Base-by-base conservation (phyloP, 192 early-diverging fungal species). In the Geosiphon pyriformis region DNA sequence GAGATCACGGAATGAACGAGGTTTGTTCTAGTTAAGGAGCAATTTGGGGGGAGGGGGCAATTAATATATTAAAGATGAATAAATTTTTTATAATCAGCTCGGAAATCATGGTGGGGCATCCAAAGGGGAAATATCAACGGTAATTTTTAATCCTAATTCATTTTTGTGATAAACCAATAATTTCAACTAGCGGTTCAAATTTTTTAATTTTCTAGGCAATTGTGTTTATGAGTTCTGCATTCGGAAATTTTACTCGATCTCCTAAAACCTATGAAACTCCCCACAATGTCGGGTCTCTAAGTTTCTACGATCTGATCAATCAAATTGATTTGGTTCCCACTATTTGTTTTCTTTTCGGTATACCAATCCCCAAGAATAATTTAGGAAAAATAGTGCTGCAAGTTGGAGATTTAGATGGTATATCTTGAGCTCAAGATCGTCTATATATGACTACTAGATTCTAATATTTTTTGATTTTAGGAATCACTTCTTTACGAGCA, bases 321-420 rank as follows among this genome's bases (percentile, higher is more conserved):
- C 96, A 99, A 70, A 88, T 96, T 11, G 96, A 99, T 69, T 56
- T 96, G 26, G 93, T 96, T 0, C 85, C 95, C 8, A 96, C 94
- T 0, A 66, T 99, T 15, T 73, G 91, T 12, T 68, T 88, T 31
- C 67, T 91, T 25, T 74, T 99, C 61, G 92, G 92, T 11, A 77
- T 94, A 6, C 93, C 94, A 0, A 92, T 98, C 34, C 96, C 96
- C 22, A 95, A 89, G 72, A 94, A 94, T 69, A 99, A 86, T 68
- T 77, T 99, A 17, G 96, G 96, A 17, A 84, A 82, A 4, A 62
- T 90, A 0, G 89, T 99, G 18, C 85, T 90, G 0, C 90, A 95
- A 61, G n/a, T n/a, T n/a, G n/a, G n/a, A n/a, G n/a, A n/a, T n/a
- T n/a, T n/a, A n/a, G n/a, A n/a, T n/a, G n/a, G n/a, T n/a, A n/a